Conservation (phyloP, 257 asterid species). For the Primulina eburnea region DNA sequence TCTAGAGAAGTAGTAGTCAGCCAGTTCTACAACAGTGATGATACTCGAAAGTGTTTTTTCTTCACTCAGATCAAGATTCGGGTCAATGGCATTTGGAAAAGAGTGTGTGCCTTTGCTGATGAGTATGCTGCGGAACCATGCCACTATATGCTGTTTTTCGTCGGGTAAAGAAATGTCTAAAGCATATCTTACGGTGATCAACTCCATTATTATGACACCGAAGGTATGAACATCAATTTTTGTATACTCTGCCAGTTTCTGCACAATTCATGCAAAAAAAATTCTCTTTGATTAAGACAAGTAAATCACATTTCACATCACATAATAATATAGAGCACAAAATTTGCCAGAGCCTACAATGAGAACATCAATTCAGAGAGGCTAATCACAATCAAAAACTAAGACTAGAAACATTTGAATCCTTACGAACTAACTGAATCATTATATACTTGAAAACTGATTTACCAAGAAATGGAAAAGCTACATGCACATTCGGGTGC, state of each 20-base stretch:
- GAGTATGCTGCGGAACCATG: conserved; percentile 74
- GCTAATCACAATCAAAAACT: neutral
- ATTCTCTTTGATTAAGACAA: neutral
- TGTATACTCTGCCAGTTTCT: conserved; percentile 87
- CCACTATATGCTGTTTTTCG: conserved; percentile 69
- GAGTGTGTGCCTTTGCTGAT: conserved; percentile 40
- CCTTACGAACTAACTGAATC: neutral
- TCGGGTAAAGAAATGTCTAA: conserved; percentile 59
- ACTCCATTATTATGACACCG: conserved; percentile 86
- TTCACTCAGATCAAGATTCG: conserved; percentile 45
- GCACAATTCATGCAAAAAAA: conserved; percentile 17
- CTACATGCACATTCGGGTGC: conserved; percentile 82
- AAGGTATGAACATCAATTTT: conserved; percentile 76
- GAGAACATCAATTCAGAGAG: neutral
- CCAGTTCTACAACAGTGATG: conserved; percentile 69
- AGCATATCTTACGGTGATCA: conserved; percentile 67
- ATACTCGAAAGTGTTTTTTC: conserved; percentile 55
- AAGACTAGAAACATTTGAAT: neutral
- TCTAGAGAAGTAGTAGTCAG: conserved; percentile 76
- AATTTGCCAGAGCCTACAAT: neutral
- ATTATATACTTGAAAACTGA: neutral
- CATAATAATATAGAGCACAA: neutral
- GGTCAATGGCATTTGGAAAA: conserved; percentile 56
- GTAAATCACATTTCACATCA: neutral
- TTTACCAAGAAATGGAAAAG: neutral